Evolutionary conservation across 1,284 basidiomycete species (phyloP).

Genomic region (Leccinum insolens): DNA sequence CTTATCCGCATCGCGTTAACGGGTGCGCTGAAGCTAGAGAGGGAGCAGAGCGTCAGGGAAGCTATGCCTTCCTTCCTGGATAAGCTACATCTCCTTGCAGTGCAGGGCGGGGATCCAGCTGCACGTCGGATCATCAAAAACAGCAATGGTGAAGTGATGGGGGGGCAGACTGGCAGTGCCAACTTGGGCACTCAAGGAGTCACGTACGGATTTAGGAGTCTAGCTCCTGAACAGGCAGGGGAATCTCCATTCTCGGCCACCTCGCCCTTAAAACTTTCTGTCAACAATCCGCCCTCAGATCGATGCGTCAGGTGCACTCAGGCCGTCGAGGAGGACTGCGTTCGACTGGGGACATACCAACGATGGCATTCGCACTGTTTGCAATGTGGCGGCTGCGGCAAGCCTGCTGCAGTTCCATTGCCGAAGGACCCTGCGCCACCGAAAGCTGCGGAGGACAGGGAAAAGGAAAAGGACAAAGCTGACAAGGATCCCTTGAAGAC

Average conservation of each 20-base stretch:
- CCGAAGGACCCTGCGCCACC: conserved; percentile 51
- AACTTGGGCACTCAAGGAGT: conserved; percentile 80
- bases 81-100: conserved; percentile 88
- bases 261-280: conserved; percentile 48
- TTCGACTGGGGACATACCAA: conserved; percentile 89
- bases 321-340: conserved; percentile 98
- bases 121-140: conserved; percentile 72
- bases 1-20: conserved; percentile 98
- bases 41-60: conserved; percentile 81
- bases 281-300: conserved; percentile 79
- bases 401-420: conserved; percentile 66
- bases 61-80: conserved; percentile 92
- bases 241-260: conserved; percentile 74
- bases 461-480: conserved; percentile 42
- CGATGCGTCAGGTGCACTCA: conserved; percentile 87
- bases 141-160: conserved; percentile 61
- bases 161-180: conserved; percentile 44
- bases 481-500: conserved; percentile 56
- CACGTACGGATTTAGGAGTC: conserved; percentile 86
- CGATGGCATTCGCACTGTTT: conserved; percentile 97
- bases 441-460: conserved; percentile 44
- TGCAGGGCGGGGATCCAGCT: conserved; percentile 83
- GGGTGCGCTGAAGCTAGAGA: conserved; percentile 92
- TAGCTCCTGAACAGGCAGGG: conserved; percentile 86
- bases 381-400: conserved; percentile 81